Evolutionary conservation across 495 filamentous ascomycete species (phyloP).

Genomic region (Collariella sp.): DNA sequence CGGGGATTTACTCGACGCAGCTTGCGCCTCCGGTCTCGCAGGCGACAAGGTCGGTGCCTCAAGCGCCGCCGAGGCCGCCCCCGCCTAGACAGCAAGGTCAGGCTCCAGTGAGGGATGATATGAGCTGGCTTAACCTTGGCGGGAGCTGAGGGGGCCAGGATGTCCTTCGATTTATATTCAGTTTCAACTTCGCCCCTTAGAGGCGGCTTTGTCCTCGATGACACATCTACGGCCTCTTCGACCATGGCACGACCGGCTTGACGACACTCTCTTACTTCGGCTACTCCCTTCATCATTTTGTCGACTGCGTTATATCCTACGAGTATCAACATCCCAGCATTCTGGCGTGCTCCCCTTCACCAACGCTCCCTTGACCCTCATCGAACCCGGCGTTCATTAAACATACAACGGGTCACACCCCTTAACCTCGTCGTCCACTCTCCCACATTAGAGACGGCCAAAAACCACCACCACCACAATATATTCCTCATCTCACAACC

Average conservation of each 20-base stretch:
- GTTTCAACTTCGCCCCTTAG: background rate
- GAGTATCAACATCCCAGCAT: background rate
- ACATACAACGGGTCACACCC: background rate
- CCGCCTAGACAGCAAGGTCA: constrained; percentile 21
- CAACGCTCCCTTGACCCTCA: too few species aligned
- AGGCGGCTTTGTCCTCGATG: background rate
- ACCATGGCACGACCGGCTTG: too few species aligned
- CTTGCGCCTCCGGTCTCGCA: constrained; percentile 31
- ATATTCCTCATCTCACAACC: too few species aligned
- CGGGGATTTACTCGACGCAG: constrained; percentile 30
- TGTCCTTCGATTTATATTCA: too few species aligned
- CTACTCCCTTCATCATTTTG: too few species aligned
- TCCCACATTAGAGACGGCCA: too few species aligned
- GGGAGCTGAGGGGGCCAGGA: constrained; percentile 12
- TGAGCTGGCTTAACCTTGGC: constrained; percentile 70
- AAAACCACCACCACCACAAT: too few species aligned
- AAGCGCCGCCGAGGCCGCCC: constrained; percentile 30
- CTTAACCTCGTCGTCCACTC: background rate
- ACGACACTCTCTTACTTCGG: too few species aligned
- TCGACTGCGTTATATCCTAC: too few species aligned
- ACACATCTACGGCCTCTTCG: too few species aligned
- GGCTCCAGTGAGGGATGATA: constrained; percentile 39
- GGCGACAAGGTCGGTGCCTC: too few species aligned
- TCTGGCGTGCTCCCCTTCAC: background rate
- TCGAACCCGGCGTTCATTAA: too few species aligned